A percentile compares a stretch with the other conserved stretches of the same genome.
Evolutionary conservation across 768 basidiomycete genomes (phyloP).

Genomic region (Thelephora ganbajun): DNA sequence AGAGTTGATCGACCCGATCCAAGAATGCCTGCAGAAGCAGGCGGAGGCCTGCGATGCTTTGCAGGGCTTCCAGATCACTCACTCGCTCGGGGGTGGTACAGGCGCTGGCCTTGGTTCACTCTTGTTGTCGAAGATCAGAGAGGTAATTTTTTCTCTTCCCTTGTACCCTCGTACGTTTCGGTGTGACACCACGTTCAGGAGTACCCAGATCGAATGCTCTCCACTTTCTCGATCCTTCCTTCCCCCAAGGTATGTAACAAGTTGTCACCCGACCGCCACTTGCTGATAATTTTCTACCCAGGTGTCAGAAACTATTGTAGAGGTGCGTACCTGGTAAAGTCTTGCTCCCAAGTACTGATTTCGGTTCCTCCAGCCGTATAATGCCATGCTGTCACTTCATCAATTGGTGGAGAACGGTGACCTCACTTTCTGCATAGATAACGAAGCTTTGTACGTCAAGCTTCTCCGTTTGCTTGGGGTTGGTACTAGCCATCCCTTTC

Average conservation of each 20-base stretch:
- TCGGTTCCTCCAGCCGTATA: slow-evolving; percentile 45
- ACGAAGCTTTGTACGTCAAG: slow-evolving; percentile 60
- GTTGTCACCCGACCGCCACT: background rate
- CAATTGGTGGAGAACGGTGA: slow-evolving; percentile 86
- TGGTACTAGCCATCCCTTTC: background rate
- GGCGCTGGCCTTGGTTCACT: slow-evolving; percentile 79
- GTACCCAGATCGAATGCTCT: slow-evolving; percentile 32
- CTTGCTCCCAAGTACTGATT: slow-evolving; percentile 4
- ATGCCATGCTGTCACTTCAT: slow-evolving; percentile 70
- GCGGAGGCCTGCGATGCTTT: slow-evolving; percentile 72
- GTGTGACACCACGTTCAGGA: slow-evolving; percentile 33
- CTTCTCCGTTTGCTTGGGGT: background rate
- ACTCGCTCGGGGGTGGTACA: slow-evolving; percentile 86
- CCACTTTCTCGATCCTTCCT: slow-evolving; percentile 40
- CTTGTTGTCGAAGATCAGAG: slow-evolving; percentile 68
- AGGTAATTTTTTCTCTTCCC: slow-evolving; percentile 25
- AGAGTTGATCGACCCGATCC: slow-evolving; percentile 76
- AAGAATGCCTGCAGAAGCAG: slow-evolving; percentile 72
- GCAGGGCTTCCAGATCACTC: slow-evolving; percentile 84
- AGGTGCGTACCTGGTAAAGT: slow-evolving; percentile 21
- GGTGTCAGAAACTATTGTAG: slow-evolving; percentile 37
- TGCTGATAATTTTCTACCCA: slow-evolving; percentile 10
- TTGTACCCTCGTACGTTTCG: slow-evolving; percentile 10
- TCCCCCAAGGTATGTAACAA: slow-evolving; percentile 33
- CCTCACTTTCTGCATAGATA: slow-evolving; percentile 74